Conservation (phyloP, 305 asterid genomes). For the Galium porrigens region DNA sequence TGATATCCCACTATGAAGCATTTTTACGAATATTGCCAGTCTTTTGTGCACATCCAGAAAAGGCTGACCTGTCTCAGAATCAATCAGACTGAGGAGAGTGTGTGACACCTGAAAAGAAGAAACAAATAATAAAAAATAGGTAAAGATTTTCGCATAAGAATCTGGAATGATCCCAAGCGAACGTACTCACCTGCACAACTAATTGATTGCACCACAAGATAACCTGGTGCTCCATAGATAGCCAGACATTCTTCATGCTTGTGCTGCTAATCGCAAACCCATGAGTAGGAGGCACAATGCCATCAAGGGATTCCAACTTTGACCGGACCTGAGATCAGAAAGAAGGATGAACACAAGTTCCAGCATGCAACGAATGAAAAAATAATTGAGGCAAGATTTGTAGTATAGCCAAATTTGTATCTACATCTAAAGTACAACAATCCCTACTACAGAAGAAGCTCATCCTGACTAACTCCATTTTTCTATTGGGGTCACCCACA, state of each 20-base stretch:
- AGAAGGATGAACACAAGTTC: constrained; percentile 13
- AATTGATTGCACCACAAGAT: constrained; percentile 97
- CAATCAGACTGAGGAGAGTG: constrained; percentile 84
- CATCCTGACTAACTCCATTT: background rate
- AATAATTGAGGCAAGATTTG: background rate
- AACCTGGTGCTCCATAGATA: constrained; percentile 98
- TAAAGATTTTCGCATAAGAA: constrained; percentile 1
- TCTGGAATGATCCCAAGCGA: constrained; percentile 16
- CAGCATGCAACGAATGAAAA: constrained; percentile 7
- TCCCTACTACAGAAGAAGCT: background rate
- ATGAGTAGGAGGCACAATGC: constrained; percentile 83
- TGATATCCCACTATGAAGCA: constrained; percentile 87
- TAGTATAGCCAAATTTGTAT: background rate
- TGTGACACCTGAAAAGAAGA: constrained; percentile 63
- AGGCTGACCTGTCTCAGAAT: constrained; percentile 59
- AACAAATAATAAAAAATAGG: constrained; percentile 21
- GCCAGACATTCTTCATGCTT: constrained; percentile 76
- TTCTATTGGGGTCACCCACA: background rate
- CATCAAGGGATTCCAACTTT: constrained; percentile 73
- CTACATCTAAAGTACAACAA: background rate
- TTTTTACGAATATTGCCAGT: constrained; percentile 57
- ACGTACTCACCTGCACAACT: constrained; percentile 73
- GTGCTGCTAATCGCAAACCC: constrained; percentile 81
- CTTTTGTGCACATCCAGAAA: constrained; percentile 46
- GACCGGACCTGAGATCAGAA: constrained; percentile 57